Conservation (phyloP, 2,329 filamentous ascomycete genomes). For the Tolypocladium pustulatum region DNA sequence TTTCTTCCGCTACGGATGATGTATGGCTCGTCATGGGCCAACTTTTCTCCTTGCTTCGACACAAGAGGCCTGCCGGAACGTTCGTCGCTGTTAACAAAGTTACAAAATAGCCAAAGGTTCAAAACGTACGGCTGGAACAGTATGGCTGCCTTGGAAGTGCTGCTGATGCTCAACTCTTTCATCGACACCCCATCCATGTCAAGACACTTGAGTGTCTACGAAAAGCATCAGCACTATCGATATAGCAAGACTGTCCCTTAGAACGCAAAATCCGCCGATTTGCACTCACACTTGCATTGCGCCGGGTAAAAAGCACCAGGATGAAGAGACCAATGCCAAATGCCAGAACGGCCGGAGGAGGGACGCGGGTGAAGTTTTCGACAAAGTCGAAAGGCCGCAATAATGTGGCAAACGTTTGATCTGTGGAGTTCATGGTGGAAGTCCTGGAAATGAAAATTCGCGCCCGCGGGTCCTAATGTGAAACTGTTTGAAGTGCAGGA, state of each 20-base stretch:
- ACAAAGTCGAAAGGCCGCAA: not conserved
- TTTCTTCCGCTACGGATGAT: not conserved
- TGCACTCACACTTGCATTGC: not conserved
- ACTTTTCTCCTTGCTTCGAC: not conserved
- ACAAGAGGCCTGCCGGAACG: not conserved
- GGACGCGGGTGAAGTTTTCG: not conserved
- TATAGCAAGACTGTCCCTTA: not conserved
- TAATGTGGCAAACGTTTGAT: not conserved
- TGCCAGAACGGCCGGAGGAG: not conserved
- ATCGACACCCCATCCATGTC: not conserved
- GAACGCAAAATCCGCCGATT: no score
- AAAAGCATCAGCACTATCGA: not conserved
- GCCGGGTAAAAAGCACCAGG: not conserved
- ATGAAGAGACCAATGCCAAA: not conserved
- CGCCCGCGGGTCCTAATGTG: not conserved
- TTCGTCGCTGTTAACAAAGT: not conserved
- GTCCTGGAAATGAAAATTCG: not conserved
- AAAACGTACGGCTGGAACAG: not conserved
- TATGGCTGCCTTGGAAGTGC: not conserved
- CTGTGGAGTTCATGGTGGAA: not conserved
- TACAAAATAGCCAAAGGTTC: no score
- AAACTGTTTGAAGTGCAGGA: not conserved
- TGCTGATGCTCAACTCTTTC: not conserved
- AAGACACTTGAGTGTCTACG: not conserved
- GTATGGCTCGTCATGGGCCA: not conserved